These are phyloP conservation scores for Naegleria fowleri DNA, from an alignment of 208 protist species.

Conservation along the genomic window DNA sequence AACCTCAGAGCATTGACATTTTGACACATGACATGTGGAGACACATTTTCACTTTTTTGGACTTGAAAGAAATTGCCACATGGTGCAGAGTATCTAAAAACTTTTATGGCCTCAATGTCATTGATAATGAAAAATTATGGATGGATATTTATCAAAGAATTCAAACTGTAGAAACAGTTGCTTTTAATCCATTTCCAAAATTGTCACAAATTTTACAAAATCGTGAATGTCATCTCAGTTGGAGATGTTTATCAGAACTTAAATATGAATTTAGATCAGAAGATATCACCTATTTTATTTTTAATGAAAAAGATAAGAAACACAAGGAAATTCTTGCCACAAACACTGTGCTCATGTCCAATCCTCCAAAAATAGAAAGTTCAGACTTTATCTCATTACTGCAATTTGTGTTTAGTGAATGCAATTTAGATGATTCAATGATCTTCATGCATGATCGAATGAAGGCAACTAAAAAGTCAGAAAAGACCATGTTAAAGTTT, in stretches of 20 bases:
- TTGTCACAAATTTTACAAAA: neutral
- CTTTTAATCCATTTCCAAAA: neutral
- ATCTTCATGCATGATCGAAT: neutral
- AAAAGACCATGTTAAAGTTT: neutral
- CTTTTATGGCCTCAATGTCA: neutral
- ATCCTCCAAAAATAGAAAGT: neutral
- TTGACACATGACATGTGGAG: neutral
- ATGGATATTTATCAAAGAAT: neutral
- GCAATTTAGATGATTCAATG: neutral
- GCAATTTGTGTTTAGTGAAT: neutral
- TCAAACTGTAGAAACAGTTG: neutral
- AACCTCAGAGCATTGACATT: neutral
- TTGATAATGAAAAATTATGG: constrained; percentile 1
- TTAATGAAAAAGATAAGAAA: neutral
- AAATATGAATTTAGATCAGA: neutral
- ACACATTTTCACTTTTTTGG: neutral
- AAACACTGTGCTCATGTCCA: neutral
- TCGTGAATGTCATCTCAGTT: neutral
- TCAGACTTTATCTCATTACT: neutral
- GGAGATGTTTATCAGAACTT: neutral
- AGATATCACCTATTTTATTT: neutral
- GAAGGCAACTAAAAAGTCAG: neutral
- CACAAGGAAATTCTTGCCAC: neutral
- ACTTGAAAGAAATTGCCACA: neutral
- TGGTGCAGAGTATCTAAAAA: neutral